Percentiles rank a stretch among this genome's conserved stretches.
Evolutionary conservation across 2,329 filamentous ascomycete genomes (phyloP).

Genomic region (Penicillium sp.): DNA sequence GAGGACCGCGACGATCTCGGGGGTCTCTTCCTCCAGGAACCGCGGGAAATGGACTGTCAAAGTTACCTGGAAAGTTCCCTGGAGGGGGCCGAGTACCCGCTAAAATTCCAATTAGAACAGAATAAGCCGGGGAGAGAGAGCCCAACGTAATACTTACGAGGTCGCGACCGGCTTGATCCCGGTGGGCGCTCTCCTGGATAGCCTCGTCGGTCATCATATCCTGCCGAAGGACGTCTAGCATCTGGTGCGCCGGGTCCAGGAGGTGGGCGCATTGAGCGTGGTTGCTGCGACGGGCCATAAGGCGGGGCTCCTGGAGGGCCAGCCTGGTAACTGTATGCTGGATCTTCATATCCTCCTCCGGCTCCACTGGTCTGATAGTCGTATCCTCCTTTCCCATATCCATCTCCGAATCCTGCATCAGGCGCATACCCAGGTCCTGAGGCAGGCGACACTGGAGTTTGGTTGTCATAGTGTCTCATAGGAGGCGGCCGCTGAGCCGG

Average conservation of each 20-base stretch:
- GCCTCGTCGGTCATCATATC: conserved; percentile 32
- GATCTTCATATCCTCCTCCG: conserved; percentile 31
- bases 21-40: conserved; percentile 38
- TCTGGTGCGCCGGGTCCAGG: conserved; percentile 30
- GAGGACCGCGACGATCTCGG: conserved; percentile 39
- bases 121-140: not conserved
- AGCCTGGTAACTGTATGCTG: conserved; percentile 33
- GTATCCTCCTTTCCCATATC: conserved; percentile 32
- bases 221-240: conserved; percentile 33
- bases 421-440: conserved; percentile 30
- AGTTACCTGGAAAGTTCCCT: conserved; percentile 51
- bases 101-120: conserved; percentile 19
- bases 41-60: conserved; percentile 56
- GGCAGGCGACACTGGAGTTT: conserved; percentile 25
- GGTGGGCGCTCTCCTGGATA: conserved; percentile 36
- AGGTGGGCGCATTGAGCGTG: conserved; percentile 39
- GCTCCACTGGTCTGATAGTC: conserved; percentile 22
- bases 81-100: conserved; percentile 34
- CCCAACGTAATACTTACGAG: conserved; percentile 35
- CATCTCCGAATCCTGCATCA: conserved; percentile 35
- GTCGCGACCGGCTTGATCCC: conserved; percentile 37
- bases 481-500: conserved; percentile 40
- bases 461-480: conserved; percentile 35
- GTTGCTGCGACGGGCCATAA: conserved; percentile 33
- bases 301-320: conserved; percentile 33